Evolutionary conservation across 139 green algal genomes (phyloP).

Genomic region (Tetratostichococcus sp.): DNA sequence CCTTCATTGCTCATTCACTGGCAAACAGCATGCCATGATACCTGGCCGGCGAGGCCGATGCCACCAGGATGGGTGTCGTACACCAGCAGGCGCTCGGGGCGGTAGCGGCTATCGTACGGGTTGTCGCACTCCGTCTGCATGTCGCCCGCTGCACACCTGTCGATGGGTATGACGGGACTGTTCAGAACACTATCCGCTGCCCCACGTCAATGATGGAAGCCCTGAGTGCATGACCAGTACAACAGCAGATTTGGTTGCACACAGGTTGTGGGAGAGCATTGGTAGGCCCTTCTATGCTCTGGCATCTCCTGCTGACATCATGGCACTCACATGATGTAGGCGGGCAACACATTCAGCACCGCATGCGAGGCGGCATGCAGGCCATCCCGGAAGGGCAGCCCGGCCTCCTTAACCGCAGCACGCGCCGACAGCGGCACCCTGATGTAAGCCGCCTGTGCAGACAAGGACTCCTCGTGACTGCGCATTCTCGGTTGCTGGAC

Average conservation of each 20-base stretch:
- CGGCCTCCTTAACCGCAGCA: constrained; percentile 16
- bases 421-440: constrained; percentile 64
- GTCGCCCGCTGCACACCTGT: constrained; percentile 40
- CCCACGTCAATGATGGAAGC: too few species aligned
- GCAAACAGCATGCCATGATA: too few species aligned
- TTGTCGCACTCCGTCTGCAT: constrained; percentile 80
- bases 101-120: constrained; percentile 70
- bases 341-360: constrained; percentile 81
- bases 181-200: too few species aligned
- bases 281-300: too few species aligned
- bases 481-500: background rate
- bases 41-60: constrained; percentile 73
- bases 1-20: too few species aligned
- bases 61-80: constrained; percentile 88
- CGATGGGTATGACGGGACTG: too few species aligned
- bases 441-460: constrained; percentile 63
- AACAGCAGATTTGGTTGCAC: too few species aligned
- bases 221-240: too few species aligned
- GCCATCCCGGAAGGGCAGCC: constrained; percentile 63
- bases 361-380: constrained; percentile 88
- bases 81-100: constrained; percentile 83
- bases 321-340: constrained; percentile 62
- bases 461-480: too few species aligned
- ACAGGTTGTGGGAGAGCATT: too few species aligned
- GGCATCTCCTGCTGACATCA: too few species aligned